Base-by-base conservation (phyloP, 108 stramenopile genomes). In the Pseudonitzschia delicatissima region DNA sequence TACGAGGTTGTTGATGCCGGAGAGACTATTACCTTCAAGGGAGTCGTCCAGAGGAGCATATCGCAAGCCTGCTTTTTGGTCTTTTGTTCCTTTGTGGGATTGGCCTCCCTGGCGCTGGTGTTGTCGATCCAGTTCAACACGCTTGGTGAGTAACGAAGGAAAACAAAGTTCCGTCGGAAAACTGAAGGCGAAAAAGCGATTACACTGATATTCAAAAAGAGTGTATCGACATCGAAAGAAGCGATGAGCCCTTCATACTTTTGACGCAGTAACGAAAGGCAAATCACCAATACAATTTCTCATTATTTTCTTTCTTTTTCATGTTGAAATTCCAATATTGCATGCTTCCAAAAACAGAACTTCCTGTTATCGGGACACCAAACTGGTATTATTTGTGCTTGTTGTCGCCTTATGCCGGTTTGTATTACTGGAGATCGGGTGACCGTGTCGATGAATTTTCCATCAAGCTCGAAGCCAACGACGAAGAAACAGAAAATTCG, bases 351-450 rank as follows among this genome's bases (percentile, higher is more conserved):
- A 21, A 25, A 17, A 37, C 44, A 72, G 72, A 69, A 9, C 73
- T 93, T n/a, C 91, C 91, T 52, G 69, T 72, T 4, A 87, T 88
- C 29, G 84, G 87, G 11, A 60, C 68, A 57, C 88, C 83, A 42
- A 94, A 97, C 73, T 96, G 92, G 92, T 97, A 86, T 75, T 66
- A 69, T 33, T 57, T 95, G 37, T 66, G 73, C 23, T 66, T 93
- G 8, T 64, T 96, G 9, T 82, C 88, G 15, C 96, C 96, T 18
- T 97, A 96, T 64, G 96, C 96, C 23, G 96, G 96, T 4, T 68
- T 97, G 45, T 97, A 94, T 82, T 97, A 97, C 74, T 97, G 96
- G 96, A 68, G 81, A 58, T 73, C 83, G 28, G 96, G 93, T n/a
- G 88, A 91, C 59, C 80, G 94, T 9, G 80, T 89, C 15, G 92